phyloP scores from a whole-genome alignment of 805 yeast genomes.

The Cyberlindnera amylophila region DNA sequence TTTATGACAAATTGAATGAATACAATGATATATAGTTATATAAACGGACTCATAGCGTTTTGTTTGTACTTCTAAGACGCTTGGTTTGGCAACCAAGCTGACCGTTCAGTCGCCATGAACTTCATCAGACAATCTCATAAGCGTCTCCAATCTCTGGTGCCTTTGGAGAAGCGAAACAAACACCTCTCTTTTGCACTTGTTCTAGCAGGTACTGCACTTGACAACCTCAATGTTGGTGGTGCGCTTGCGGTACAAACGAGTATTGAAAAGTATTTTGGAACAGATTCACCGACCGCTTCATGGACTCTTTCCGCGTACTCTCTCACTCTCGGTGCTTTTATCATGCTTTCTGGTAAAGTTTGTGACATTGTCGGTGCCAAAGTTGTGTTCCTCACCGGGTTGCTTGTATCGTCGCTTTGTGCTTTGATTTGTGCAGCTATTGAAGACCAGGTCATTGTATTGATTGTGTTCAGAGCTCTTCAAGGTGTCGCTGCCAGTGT shows the following conservation, averaged over 20 bases:
- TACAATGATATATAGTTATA: too few relatives aligned
- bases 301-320: slow-evolving; percentile 45
- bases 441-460: slow-evolving; percentile 29
- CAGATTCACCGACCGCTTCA: slow-evolving; percentile 28
- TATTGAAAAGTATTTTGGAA: slow-evolving; percentile 3
- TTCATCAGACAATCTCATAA: background rate
- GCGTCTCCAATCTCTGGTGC: slow-evolving; percentile 1
- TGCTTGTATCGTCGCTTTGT: slow-evolving; percentile 23
- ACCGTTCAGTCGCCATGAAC: too few relatives aligned
- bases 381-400: slow-evolving; percentile 26
- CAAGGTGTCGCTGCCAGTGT: slow-evolving; percentile 44
- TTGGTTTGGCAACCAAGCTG: too few relatives aligned
- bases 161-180: slow-evolving; percentile 2
- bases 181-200: slow-evolving; percentile 20
- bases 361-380: slow-evolving; percentile 38
- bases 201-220: slow-evolving; percentile 6
- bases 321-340: slow-evolving; percentile 41
- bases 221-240: slow-evolving; percentile 5
- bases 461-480: slow-evolving; percentile 40
- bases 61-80: too few relatives aligned
- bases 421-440: slow-evolving; percentile 36
- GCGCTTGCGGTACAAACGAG: slow-evolving; percentile 1
- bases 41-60: too few relatives aligned
- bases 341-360: slow-evolving; percentile 37
- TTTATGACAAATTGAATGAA: too few relatives aligned